Evolutionary conservation across 2,329 filamentous ascomycete genomes (phyloP).

Genomic region (Scytalidium sp.): DNA sequence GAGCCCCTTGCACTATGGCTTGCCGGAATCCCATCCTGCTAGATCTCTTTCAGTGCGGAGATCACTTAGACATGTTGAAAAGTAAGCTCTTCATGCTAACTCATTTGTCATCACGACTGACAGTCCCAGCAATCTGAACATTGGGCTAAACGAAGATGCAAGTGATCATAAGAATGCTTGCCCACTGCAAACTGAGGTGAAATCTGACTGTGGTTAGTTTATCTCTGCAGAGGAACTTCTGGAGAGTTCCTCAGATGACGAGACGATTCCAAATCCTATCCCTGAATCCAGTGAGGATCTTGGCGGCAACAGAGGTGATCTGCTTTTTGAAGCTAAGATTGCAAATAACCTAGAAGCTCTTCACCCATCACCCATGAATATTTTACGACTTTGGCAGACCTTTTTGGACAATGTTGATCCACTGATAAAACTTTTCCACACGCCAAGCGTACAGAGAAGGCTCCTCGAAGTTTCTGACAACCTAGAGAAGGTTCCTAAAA

Average conservation of each 20-base stretch:
- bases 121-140: no score
- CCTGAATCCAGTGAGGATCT: conserved; percentile 19
- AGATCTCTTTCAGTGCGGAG: no score
- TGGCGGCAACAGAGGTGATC: no score
- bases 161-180: no score
- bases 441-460: conserved; percentile 58
- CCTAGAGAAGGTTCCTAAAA: conserved; percentile 36
- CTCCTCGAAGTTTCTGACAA: conserved; percentile 59
- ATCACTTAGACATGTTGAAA: no score
- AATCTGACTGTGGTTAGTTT: no score
- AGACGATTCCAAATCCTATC: neutral
- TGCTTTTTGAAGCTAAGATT: conserved; percentile 47
- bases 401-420: conserved; percentile 68
- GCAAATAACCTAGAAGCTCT: conserved; percentile 39
- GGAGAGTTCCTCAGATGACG: conserved; percentile 13
- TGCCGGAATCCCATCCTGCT: no score
- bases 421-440: conserved; percentile 63
- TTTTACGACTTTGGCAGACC: conserved; percentile 63
- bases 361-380: conserved; percentile 55
- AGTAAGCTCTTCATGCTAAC: no score
- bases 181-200: no score
- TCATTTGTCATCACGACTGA: no score
- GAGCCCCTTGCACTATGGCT: no score
- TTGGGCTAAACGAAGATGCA: no score
- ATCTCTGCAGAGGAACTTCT: conserved; percentile 22